Evolutionary conservation across 2,329 filamentous ascomycete species (phyloP).

Genomic region (Cladosporium sp.): DNA sequence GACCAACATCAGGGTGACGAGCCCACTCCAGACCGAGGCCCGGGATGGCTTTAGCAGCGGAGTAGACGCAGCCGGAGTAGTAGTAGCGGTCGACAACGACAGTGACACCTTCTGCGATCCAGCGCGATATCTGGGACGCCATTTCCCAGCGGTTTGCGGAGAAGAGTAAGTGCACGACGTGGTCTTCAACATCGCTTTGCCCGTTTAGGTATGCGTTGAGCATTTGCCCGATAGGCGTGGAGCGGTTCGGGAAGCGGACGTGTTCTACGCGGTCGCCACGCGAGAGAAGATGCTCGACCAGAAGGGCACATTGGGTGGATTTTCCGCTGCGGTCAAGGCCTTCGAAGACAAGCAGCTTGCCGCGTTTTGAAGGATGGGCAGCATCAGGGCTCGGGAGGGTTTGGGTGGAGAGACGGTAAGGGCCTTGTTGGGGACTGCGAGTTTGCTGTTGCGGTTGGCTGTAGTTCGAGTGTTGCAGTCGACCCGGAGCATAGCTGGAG

Average conservation of each 20-base stretch:
- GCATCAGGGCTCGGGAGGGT: not conserved
- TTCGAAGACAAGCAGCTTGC: constrained; percentile 80
- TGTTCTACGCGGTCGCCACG: constrained; percentile 56
- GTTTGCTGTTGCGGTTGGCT: not conserved
- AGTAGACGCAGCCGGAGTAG: constrained; percentile 92
- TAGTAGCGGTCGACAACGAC: constrained; percentile 92
- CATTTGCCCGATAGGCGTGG: constrained; percentile 81
- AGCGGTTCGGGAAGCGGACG: constrained; percentile 73
- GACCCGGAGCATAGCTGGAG: constrained; percentile 19
- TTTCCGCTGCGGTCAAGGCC: constrained; percentile 89
- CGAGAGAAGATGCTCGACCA: constrained; percentile 57
- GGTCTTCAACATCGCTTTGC: constrained; percentile 73
- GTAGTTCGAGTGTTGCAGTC: not conserved
- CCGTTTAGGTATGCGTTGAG: constrained; percentile 81
- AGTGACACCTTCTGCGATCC: constrained; percentile 65
- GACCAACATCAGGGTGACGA: constrained; percentile 76
- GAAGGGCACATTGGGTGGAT: constrained; percentile 78
- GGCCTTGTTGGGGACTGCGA: constrained; percentile 17
- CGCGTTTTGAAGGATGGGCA: constrained; percentile 38
- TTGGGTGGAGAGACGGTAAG: constrained; percentile 20
- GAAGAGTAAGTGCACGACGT: constrained; percentile 86
- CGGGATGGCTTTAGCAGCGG: constrained; percentile 78
- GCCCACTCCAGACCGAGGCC: constrained; percentile 75
- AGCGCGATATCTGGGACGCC: constrained; percentile 42
- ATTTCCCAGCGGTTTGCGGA: constrained; percentile 88